These are phyloP conservation scores for Penicilliopsis zonata DNA, from an alignment of 495 filamentous ascomycete species.

Conservation along the genomic window DNA sequence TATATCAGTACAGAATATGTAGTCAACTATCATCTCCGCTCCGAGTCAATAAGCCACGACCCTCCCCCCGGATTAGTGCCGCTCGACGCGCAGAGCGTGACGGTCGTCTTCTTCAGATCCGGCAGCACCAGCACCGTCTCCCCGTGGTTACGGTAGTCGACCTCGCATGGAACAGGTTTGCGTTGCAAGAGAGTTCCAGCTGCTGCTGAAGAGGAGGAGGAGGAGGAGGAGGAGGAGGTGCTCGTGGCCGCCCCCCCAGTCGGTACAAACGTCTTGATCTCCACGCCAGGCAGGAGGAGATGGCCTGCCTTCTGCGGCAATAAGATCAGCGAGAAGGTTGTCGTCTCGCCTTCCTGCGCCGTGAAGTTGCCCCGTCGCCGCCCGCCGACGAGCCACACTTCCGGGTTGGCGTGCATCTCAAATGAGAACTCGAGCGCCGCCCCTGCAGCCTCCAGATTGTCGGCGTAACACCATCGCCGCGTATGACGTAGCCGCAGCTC, in stretches of 20 bases:
- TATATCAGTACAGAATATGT: too few relatives aligned
- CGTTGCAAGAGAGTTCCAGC: slow-evolving; percentile 16
- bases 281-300: slow-evolving; percentile 62
- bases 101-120: slow-evolving; percentile 61
- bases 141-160: slow-evolving; percentile 63
- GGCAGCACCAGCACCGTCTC: slow-evolving; percentile 67
- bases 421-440: slow-evolving; percentile 67
- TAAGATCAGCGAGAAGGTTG: slow-evolving; percentile 50
- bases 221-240: slow-evolving; percentile 7
- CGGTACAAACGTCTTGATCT: slow-evolving; percentile 50
- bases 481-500: slow-evolving; percentile 67
- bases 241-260: slow-evolving; percentile 8
- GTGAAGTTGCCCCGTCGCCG: slow-evolving; percentile 66
- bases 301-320: slow-evolving; percentile 69
- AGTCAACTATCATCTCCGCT: slow-evolving; percentile 13
- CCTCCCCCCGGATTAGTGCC: slow-evolving; percentile 45
- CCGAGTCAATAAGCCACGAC: slow-evolving; percentile 50
- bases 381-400: slow-evolving; percentile 78
- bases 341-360: slow-evolving; percentile 36
- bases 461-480: slow-evolving; percentile 55
- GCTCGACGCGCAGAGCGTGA: slow-evolving; percentile 51
- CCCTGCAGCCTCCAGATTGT: slow-evolving; percentile 21
- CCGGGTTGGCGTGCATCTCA: slow-evolving; percentile 63
- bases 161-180: slow-evolving; percentile 51
- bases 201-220: not conserved